Evolutionary conservation across 768 basidiomycete genomes (phyloP).

Genomic region (Macrolepiota albuminosa): DNA sequence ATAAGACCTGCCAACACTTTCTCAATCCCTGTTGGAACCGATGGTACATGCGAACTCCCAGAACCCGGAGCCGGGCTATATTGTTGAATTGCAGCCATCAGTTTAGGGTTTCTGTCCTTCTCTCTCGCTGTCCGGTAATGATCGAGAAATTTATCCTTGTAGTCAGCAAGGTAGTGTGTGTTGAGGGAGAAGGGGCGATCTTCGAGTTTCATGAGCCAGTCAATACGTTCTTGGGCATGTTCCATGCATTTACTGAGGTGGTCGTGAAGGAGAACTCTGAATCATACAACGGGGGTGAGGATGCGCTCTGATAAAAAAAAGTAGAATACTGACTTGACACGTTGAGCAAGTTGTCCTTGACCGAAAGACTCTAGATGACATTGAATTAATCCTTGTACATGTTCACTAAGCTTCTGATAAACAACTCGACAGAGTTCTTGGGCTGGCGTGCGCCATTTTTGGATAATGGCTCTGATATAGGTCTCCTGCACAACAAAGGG

Average conservation of each 20-base stretch:
- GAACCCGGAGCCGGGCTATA: slow-evolving; percentile 5
- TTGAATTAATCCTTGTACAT: slow-evolving; percentile 39
- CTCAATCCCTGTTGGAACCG: slow-evolving; percentile 21
- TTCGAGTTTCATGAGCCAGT: slow-evolving; percentile 44
- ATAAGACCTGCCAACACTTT: slow-evolving; percentile 31
- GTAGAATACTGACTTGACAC: slow-evolving; percentile 28
- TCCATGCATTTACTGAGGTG: slow-evolving; percentile 42
- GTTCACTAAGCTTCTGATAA: slow-evolving; percentile 29
- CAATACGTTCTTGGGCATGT: slow-evolving; percentile 34
- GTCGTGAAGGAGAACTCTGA: slow-evolving; percentile 44
- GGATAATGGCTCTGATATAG: slow-evolving; percentile 41
- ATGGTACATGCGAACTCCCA: not conserved
- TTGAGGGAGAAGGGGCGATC: slow-evolving; percentile 42
- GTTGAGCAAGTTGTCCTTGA: slow-evolving; percentile 47
- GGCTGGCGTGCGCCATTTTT: slow-evolving; percentile 46
- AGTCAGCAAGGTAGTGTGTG: slow-evolving; percentile 40
- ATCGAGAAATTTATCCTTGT: slow-evolving; percentile 42
- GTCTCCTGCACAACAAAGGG: slow-evolving; percentile 55
- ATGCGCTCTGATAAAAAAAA: not conserved
- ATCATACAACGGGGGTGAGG: not conserved
- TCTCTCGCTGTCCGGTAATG: slow-evolving; percentile 43
- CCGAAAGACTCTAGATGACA: slow-evolving; percentile 49
- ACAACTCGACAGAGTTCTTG: slow-evolving; percentile 37
- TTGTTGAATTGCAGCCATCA: slow-evolving; percentile 23
- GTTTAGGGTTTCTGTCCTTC: slow-evolving; percentile 21